These are phyloP conservation scores for Emmonsiellopsis sp. DNA, from an alignment of 2,329 filamentous ascomycete species.

Conservation along the genomic window DNA sequence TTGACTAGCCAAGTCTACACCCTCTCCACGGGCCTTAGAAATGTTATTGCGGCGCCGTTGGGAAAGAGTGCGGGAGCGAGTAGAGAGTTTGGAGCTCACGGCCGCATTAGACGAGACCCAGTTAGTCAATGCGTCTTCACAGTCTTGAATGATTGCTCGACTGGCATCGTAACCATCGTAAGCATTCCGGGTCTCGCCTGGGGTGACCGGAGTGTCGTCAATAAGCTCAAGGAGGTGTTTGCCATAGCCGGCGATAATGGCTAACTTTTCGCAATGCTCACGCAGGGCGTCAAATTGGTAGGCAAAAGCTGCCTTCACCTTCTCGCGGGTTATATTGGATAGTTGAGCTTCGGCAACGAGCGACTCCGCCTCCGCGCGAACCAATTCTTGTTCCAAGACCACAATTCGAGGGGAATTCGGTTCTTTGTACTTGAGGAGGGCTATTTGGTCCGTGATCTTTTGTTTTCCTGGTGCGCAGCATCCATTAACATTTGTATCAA, in stretches of 20 bases:
- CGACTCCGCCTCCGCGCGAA: conserved; percentile 97
- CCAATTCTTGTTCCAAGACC: conserved; percentile 95
- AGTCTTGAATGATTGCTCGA: conserved; percentile 98
- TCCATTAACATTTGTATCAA: not conserved
- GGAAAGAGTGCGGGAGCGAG: conserved; percentile 76
- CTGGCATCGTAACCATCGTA: conserved; percentile 98
- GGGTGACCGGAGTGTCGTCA: conserved; percentile 93
- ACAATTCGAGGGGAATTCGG: conserved; percentile 96
- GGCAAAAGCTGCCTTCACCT: conserved; percentile 94
- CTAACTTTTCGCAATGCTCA: conserved; percentile 96
- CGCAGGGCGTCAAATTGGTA: conserved; percentile 97
- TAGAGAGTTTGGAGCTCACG: conserved; percentile 78
- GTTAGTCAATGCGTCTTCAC: conserved; percentile 92
- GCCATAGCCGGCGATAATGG: conserved; percentile 93
- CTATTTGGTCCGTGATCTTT: conserved; percentile 98
- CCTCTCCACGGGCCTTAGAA: conserved; percentile 56
- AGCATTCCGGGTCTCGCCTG: conserved; percentile 87
- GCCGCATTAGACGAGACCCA: conserved; percentile 89
- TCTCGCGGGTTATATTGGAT: conserved; percentile 98
- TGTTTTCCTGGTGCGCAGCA: conserved; percentile 65
- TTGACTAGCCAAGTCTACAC: conserved; percentile 73
- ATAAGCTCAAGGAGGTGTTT: conserved; percentile 97
- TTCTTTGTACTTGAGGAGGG: conserved; percentile 99
- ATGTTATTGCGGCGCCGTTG: conserved; percentile 71
- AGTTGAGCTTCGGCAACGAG: conserved; percentile 95